Evolutionary conservation across 202 grass and related monocot genomes (phyloP), one percentile per base, ranked within the genome.

Genomic region (Carex arenaria): DNA sequence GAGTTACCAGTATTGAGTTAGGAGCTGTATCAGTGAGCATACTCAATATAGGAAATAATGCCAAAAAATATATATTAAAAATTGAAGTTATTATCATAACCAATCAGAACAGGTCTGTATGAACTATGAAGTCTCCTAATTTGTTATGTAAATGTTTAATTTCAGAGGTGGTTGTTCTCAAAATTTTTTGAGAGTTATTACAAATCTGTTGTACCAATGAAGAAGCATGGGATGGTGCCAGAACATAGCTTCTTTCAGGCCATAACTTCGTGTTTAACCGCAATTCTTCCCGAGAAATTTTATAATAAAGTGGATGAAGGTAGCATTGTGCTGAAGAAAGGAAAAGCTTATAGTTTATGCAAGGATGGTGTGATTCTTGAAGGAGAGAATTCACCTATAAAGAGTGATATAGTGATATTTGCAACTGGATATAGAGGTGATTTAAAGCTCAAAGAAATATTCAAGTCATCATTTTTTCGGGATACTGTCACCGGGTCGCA

Each of bases 341-440:
- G 82, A 10, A 78, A 61, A 3, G 31, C 74, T 3, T 85, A 88
- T 68, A 77, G 20, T 81, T 98, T 94, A 85, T 93, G 85, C 65
- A 78, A 86, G 64, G 87, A 89, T 32, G 92, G 95, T 64, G 68
- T 98, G 40, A 52, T 91, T 52, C 81, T 94, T 0, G 84, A 90
- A 67, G 86, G 19, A 38, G 72, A 84, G 63, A 62, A 28, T 17
- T 79, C 32, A 19, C 70, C 59, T 42, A 55, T 90, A 23, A 36
- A 55, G 30, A 85, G 88, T 15, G 90, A 97, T 81, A 0, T 97
- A 40, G 90, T 94, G 32, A 85, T 97, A 14, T 88, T 97, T 23
- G 92, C 95, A 36, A 94, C 92, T 14, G 95, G 95, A 47, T 97
- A 87, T 86, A 84, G 54, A n/a, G 89, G 92, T 28, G 92, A 98